phyloP scores from a whole-genome alignment of 2,329 filamentous ascomycete species.

The Alternaria sp. region DNA sequence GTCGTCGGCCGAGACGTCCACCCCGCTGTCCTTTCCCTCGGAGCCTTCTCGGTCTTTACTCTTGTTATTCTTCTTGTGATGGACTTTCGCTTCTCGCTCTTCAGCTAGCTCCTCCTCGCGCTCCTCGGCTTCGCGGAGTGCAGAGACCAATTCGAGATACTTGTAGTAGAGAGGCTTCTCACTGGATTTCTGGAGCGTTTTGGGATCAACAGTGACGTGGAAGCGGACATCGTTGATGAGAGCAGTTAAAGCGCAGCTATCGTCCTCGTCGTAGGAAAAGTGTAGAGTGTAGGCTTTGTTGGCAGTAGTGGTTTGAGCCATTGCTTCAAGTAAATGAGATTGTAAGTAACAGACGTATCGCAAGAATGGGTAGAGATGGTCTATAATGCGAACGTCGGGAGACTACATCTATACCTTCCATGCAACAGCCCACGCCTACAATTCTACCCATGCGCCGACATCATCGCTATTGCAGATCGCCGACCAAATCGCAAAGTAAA shows the following conservation, averaged over 20 bases:
- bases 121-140: conserved; percentile 25
- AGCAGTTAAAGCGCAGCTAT: conserved; percentile 23
- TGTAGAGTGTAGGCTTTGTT: conserved; percentile 22
- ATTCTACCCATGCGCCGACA: conserved; percentile 7
- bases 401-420: conserved; percentile 4
- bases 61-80: conserved; percentile 1
- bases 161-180: conserved; percentile 29
- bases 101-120: conserved; percentile 21
- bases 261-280: conserved; percentile 26
- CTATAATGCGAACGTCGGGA: not conserved
- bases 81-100: conserved; percentile 9
- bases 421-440: not conserved
- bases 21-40: conserved; percentile 26
- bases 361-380: not conserved
- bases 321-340: not conserved
- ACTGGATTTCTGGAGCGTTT: conserved; percentile 20
- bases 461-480: conserved; percentile 12
- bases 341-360: not conserved
- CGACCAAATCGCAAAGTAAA: conserved; percentile 5
- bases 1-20: conserved; percentile 26
- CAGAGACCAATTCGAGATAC: conserved; percentile 26
- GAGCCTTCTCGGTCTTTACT: conserved; percentile 10
- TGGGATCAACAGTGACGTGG: conserved; percentile 21
- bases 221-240: conserved; percentile 33
- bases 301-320: conserved; percentile 16